These are phyloP conservation scores for Fonsecaea monophora DNA, from an alignment of 2,329 filamentous ascomycete genomes.

Conservation along the genomic window DNA sequence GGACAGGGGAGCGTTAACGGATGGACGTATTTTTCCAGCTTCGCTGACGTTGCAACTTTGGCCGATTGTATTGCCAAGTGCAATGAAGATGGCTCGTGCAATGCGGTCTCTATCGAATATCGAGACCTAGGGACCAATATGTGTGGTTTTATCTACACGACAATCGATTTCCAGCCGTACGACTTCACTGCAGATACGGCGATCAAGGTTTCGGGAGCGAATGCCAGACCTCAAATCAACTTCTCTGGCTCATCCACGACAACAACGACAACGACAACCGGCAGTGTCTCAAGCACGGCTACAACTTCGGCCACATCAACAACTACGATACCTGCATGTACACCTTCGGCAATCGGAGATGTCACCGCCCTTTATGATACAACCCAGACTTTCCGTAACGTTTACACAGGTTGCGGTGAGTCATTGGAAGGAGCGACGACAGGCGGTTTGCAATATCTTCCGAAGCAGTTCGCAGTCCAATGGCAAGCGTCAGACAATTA, in stretches of 20 bases:
- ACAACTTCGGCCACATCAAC: constrained; percentile 16
- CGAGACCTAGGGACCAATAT: constrained; percentile 10
- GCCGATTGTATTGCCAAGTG: constrained; percentile 15
- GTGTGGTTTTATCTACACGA: constrained; percentile 15
- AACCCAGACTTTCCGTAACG: constrained; percentile 18
- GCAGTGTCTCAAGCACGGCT: constrained; percentile 1
- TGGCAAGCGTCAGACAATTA: constrained; percentile 13
- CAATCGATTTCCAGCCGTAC: constrained; percentile 16
- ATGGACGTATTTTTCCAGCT: constrained; percentile 11
- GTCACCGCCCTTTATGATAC: constrained; percentile 15
- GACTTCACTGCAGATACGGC: constrained; percentile 10
- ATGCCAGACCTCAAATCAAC: constrained; percentile 10
- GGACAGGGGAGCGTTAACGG: constrained; percentile 14
- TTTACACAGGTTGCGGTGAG: constrained; percentile 13
- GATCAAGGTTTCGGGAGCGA: constrained; percentile 14
- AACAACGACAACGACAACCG: background rate
- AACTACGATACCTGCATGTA: constrained; percentile 9
- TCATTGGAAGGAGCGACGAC: constrained; percentile 13
- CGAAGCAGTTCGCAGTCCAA: constrained; percentile 15
- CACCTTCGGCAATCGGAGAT: constrained; percentile 15
- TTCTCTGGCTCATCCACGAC: constrained; percentile 6
- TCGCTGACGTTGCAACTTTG: constrained; percentile 4
- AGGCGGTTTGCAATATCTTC: constrained; percentile 7
- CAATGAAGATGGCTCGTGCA: constrained; percentile 11
- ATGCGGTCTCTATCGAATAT: constrained; percentile 14